phyloP scores from a whole-genome alignment of 2,329 filamentous ascomycete genomes.

The Taxawa tesnikishii region DNA sequence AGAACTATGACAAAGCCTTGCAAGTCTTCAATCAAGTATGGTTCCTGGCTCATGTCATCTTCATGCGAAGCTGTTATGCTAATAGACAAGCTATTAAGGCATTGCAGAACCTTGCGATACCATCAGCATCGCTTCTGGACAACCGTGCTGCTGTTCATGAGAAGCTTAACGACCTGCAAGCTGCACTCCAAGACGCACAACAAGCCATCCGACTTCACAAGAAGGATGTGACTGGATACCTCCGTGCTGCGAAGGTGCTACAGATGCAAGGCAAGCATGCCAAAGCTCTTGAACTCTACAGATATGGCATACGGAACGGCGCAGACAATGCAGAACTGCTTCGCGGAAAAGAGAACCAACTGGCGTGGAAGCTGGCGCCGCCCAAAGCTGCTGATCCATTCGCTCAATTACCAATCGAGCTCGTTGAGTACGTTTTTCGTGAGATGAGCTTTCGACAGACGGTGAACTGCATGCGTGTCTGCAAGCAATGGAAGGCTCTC shows the following conservation, averaged over 20 bases:
- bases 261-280: constrained; percentile 36
- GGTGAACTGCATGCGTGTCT: constrained; percentile 40
- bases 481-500: constrained; percentile 41
- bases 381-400: constrained; percentile 38
- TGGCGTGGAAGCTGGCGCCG: constrained; percentile 22
- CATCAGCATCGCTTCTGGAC: constrained; percentile 34
- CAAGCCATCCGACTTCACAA: constrained; percentile 40
- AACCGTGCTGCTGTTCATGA: constrained; percentile 43
- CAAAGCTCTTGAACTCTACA: constrained; percentile 44
- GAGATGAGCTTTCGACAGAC: constrained; percentile 40
- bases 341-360: background rate
- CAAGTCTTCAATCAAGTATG: constrained; percentile 17
- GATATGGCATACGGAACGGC: constrained; percentile 40
- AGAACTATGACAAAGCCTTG: constrained; percentile 31
- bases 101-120: constrained; percentile 20
- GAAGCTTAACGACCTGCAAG: constrained; percentile 37
- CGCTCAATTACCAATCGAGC: constrained; percentile 39
- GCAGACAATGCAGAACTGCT: constrained; percentile 4
- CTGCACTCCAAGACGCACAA: constrained; percentile 44
- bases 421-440: constrained; percentile 38
- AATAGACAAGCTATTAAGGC: constrained; percentile 20
- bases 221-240: constrained; percentile 43
- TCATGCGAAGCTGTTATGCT: background rate
- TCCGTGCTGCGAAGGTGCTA: constrained; percentile 40
- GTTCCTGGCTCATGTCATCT: too few species aligned